Base-by-base conservation (phyloP, 805 yeast genomes). In the Kodamaea restingae region DNA sequence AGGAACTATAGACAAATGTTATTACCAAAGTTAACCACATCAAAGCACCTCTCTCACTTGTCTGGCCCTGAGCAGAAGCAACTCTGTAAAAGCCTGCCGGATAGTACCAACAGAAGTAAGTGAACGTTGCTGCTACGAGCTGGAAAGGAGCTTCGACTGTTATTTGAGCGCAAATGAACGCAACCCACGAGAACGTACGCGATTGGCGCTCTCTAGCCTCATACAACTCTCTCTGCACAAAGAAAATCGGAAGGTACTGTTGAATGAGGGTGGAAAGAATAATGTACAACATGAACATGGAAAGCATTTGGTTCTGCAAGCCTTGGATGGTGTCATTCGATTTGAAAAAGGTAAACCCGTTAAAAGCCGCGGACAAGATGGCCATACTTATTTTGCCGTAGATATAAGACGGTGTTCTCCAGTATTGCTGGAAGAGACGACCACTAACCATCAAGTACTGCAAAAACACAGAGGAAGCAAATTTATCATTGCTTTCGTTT, bases 161-260 rank as follows among this genome's bases (percentile, higher is more conserved):
- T 24, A 81, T 67, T 53, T 81, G 86, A 7, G 86, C 76, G n/a
- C 69, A 34, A 41, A 82, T 67, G 46, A 82, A 82, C 0, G 81
- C 74, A 36, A 59, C 44, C 88, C 90, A 82, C 3, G 80, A 66
- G 51, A 80, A 82, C 0, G 87, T 77, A 57, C 77, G 79, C 1
- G 87, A 76, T n/a, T 86, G 85, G 41, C 84, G 69, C 53, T 82
- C 88, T 56, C 88, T 75, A 21, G 76, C 83, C 55, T 82, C 88
- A 51, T 80, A 82, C 31, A 81, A 58, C 47, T 75, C 75, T 61
- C 88, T 73, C 54, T 80, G 86, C 18, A 62, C 48, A 25, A 78
- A 74, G 56, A 47, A 57, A 30, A 46, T 56, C n/a, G 88, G 87
- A 44, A 80, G 60, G 60, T 76, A 70, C 56, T 82, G 88, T 47